Evolutionary conservation across 192 early-diverging fungal genomes (phyloP), one percentile per base, ranked within the genome.

Genomic region (Coemansia reversa): DNA sequence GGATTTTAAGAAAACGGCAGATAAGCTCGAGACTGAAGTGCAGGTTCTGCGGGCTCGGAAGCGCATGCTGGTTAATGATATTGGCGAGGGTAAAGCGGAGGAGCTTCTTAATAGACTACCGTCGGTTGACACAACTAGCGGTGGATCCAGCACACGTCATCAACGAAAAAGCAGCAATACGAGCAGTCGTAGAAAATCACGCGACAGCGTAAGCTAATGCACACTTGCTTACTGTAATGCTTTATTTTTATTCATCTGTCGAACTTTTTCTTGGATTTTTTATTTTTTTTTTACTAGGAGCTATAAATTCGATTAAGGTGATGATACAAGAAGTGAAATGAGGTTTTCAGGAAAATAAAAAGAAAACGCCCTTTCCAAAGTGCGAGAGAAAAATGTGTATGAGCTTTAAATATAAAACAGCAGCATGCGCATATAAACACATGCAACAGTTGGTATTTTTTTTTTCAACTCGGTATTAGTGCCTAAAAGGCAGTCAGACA

Each of bases 1-100:
- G 54, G 95, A 97, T 62, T 74, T 92, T 53, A 94, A 93, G 70
- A 91, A 91, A 63, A 79, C 83, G 7, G 87, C 85, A 1, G 95
- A 97, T 68, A 92, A 90, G 77, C 66, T 86, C 7, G 92, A 96
- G 63, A 72, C 83, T 6, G 94, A 96, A 47, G 72, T 89, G 9
- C 84, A 87, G 53, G 75, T 84, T 19, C 60, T 69, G 67, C 72
- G 60, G 23, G 79, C 61, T 1, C 72, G 60, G 50, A 76, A 74
- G 24, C 76, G 66, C 62, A 75, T 63, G 74, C 83, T 67, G 20
- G 45, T 82, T 50, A 57, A 62, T 25, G 70, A 60, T 23, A 50
- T 73, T 30, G 74, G 78, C 66, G 74, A 68, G 52, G 66, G 48
- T 5, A 65, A 58, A 52, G 74, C 78, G 0, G 68, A 72, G 48